These are phyloP conservation scores for Blastosporella zonata DNA, from an alignment of 1,284 basidiomycete species.

Conservation along the genomic window DNA sequence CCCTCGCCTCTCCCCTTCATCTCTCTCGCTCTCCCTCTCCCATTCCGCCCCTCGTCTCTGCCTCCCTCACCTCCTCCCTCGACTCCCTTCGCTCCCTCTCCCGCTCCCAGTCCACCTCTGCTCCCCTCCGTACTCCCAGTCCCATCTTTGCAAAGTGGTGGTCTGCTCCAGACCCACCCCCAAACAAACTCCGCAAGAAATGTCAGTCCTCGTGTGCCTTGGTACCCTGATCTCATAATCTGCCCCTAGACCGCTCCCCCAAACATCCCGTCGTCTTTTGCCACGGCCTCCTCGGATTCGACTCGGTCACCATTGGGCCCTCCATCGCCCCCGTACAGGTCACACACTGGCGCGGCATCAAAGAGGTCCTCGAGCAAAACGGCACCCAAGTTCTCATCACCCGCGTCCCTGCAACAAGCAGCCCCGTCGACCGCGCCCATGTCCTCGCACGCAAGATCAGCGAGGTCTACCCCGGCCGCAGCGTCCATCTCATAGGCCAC, in stretches of 20 bases:
- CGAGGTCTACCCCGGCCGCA: slow-evolving; percentile 73
- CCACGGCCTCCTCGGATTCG: slow-evolving; percentile 89
- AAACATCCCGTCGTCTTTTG: slow-evolving; percentile 89
- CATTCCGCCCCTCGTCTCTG: slow-evolving; percentile 34
- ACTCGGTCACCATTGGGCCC: slow-evolving; percentile 70
- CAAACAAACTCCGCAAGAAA: slow-evolving; percentile 61
- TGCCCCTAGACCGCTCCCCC: slow-evolving; percentile 61
- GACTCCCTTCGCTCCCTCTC: slow-evolving; percentile 60
- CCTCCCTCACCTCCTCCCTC: slow-evolving; percentile 49
- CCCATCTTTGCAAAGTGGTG: slow-evolving; percentile 43
- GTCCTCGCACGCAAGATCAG: slow-evolving; percentile 83
- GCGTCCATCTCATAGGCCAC: slow-evolving; percentile 91
- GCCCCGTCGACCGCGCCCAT: slow-evolving; percentile 81
- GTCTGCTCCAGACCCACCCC: slow-evolving; percentile 46
- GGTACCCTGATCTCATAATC: not conserved
- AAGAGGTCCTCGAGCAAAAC: slow-evolving; percentile 84
- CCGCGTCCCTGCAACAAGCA: slow-evolving; percentile 87
- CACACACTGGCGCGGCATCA: slow-evolving; percentile 92
- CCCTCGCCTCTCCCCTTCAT: slow-evolving; percentile 40
- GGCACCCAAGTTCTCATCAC: slow-evolving; percentile 91
- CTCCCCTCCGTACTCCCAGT: no score
- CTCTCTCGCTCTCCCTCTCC: slow-evolving; percentile 9
- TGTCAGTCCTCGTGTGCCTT: slow-evolving; percentile 45
- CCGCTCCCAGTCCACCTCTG: slow-evolving; percentile 28
- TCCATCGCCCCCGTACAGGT: slow-evolving; percentile 81